Percentiles rank a stretch among this genome's conserved stretches.
These are phyloP conservation scores for Neurospora discreta DNA, from an alignment of 495 filamentous ascomycete genomes.

Conservation along the genomic window DNA sequence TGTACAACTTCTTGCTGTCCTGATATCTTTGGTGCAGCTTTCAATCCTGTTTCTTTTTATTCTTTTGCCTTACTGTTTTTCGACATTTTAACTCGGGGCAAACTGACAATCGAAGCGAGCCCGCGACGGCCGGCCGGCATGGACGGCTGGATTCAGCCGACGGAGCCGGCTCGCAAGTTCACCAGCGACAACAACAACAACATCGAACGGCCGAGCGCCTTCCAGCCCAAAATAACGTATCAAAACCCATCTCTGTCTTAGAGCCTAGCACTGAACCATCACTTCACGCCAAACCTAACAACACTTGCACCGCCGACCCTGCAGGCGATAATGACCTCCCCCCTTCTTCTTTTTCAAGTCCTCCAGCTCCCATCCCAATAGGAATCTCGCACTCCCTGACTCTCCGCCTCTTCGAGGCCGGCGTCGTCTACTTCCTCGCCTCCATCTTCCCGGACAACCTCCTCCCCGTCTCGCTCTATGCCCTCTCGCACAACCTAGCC, in stretches of 20 bases:
- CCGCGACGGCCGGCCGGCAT: background rate
- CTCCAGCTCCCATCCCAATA: background rate
- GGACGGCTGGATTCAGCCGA: background rate
- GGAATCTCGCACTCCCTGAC: constrained; percentile 5
- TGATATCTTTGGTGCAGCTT: background rate
- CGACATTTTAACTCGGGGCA: background rate
- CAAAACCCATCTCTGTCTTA: background rate
- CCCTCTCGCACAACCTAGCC: constrained; percentile 14
- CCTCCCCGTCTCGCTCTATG: constrained; percentile 31
- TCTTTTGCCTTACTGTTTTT: rapidly evolving
- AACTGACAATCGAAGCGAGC: background rate
- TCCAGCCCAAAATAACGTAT: background rate
- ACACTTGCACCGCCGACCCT: background rate
- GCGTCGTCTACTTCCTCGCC: constrained; percentile 50
- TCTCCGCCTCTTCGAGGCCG: constrained; percentile 49
- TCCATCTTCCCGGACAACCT: constrained; percentile 45
- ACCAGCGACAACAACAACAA: background rate
- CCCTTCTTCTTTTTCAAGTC: background rate
- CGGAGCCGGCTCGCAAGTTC: background rate
- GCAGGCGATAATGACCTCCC: background rate
- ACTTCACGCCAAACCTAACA: background rate
- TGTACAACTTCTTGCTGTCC: background rate
- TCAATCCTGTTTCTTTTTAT: background rate
- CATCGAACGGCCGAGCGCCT: background rate
- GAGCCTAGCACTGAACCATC: background rate